Percentiles rank a stretch among this genome's conserved stretches.
phyloP scores from a whole-genome alignment of 2,329 filamentous ascomycete species.

The Pseudogymnoascus sp. region DNA sequence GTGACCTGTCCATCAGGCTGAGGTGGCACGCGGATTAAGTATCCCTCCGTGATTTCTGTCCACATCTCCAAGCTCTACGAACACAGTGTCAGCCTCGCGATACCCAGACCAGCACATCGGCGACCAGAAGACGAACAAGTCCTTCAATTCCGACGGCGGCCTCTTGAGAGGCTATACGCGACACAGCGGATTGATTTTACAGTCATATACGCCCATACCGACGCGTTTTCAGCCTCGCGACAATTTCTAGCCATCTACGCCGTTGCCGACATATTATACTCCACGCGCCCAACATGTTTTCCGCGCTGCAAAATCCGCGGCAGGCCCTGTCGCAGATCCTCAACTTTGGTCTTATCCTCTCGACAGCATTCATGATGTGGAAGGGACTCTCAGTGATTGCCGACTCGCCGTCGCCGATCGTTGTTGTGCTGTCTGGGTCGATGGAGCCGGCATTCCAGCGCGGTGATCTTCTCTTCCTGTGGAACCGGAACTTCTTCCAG shows the following conservation, averaged over 20 bases:
- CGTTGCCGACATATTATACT: neutral
- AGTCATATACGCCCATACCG: neutral
- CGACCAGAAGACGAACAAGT: neutral
- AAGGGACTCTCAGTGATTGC: slow-evolving; percentile 61
- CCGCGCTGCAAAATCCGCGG: slow-evolving; percentile 52
- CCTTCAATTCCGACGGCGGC: neutral
- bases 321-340: slow-evolving; percentile 60
- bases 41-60: slow-evolving; percentile 2
- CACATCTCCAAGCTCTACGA: slow-evolving; percentile 3
- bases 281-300: slow-evolving; percentile 39
- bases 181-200: neutral
- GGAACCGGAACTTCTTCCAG: slow-evolving; percentile 45
- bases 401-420: slow-evolving; percentile 51
- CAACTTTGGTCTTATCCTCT: slow-evolving; percentile 66
- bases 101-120: slow-evolving; percentile 11
- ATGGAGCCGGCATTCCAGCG: slow-evolving; percentile 57
- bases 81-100: slow-evolving; percentile 14
- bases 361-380: slow-evolving; percentile 68
- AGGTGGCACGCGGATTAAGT: slow-evolving; percentile 5
- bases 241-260: neutral
- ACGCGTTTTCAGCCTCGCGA: neutral
- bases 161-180: neutral
- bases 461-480: slow-evolving; percentile 51
- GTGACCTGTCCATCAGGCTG: neutral
- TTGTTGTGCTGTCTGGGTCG: slow-evolving; percentile 52